phyloP scores from a whole-genome alignment of 2,329 filamentous ascomycete genomes.

The Magnaporthiopsis poae region DNA sequence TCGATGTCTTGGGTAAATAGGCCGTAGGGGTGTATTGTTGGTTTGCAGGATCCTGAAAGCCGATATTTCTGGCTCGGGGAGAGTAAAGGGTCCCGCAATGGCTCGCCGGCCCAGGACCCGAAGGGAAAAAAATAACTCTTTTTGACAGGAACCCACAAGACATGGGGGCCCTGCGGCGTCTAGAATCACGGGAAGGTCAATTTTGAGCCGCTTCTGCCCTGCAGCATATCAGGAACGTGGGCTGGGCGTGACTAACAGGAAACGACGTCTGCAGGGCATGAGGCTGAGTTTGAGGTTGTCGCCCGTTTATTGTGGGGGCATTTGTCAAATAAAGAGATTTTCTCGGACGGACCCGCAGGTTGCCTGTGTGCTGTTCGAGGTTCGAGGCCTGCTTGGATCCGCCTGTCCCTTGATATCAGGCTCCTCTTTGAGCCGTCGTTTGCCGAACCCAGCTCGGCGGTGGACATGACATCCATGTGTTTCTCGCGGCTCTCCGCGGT shows the following conservation, averaged over 20 bases:
- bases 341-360: background rate
- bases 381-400: background rate
- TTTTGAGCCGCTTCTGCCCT: background rate
- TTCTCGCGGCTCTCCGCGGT: background rate
- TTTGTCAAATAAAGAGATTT: background rate
- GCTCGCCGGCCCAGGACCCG: too few relatives aligned
- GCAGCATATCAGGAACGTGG: background rate
- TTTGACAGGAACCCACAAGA: background rate
- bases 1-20: background rate
- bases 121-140: background rate
- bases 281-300: background rate
- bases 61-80: background rate
- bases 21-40: background rate
- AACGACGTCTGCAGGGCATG: background rate
- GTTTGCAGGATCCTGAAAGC: background rate
- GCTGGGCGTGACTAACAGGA: background rate
- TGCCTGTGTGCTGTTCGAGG: background rate
- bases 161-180: background rate
- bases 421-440: background rate
- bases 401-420: background rate
- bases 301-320: constrained; percentile 1
- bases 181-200: background rate
- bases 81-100: too few relatives aligned
- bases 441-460: background rate
- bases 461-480: background rate